Base-by-base conservation (phyloP, 495 filamentous ascomycete species). In the Tuber melanosporum region DNA sequence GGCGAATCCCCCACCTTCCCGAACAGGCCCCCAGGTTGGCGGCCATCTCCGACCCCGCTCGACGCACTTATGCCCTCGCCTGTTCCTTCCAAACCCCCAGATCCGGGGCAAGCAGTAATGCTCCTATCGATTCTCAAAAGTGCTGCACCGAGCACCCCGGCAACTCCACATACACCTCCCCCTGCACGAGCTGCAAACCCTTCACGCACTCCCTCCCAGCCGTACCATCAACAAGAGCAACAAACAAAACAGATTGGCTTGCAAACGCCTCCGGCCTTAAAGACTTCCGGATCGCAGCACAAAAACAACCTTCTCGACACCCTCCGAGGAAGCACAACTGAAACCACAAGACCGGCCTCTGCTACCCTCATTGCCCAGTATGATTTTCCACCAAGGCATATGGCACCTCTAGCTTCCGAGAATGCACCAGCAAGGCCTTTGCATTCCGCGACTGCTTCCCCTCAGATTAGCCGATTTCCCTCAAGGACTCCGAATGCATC, bases 61-160 rank as follows among this genome's bases (percentile, higher is more conserved):
- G 77, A 83, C 26, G 32, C 77, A 45, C 75, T 78, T 19, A 62
- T 73, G 6, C 72, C 79, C 52, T 70, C 74, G 17, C 71, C 74
- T 0, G 44, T 70, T 6, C 73, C 73, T 20, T 70, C 74, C 8
- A 83, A 77, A n/a, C 71, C 73, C 14, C 75, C 73, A 45, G 81
- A 80, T 26, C 71, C 71, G n/a, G 74, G 66, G 15, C 82, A 83
- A 47, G 81, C 82, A 42, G 78, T 77, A 47, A 74, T 75, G 41
- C 70, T 83, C 1, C 45, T 83, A 41, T 83, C 79, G 15, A 83
- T 83, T 44, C 74, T 83, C 0, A 83, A 83, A 70, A 76, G 82
- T 10, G 71, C 78, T 39, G 76, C 75, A 15, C 78, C 81, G 43
- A 79, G n/a, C 57, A 52, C 72, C 9, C 80, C 71, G 49, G 22